These are phyloP conservation scores for Rhizophagus prolifer DNA, from an alignment of 192 early-diverging fungal species.

Conservation along the genomic window DNA sequence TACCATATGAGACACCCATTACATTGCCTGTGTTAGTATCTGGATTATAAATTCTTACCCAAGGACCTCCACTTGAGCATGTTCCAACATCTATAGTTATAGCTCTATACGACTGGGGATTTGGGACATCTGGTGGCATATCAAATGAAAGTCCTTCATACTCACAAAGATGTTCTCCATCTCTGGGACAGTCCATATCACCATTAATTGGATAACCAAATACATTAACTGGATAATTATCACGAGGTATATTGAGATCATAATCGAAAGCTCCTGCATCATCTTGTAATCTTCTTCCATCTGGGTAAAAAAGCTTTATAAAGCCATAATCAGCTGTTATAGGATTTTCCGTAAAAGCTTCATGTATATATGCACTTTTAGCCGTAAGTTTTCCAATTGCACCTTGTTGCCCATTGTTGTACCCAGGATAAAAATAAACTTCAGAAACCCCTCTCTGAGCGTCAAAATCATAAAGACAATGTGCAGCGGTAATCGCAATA, in stretches of 20 bases:
- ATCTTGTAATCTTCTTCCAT: neutral
- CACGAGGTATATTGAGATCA: neutral
- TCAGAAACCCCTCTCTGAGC: neutral
- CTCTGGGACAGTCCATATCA: neutral
- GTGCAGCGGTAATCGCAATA: slow-evolving; percentile 7
- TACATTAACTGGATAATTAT: neutral
- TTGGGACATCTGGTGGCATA: neutral
- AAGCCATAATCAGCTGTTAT: neutral
- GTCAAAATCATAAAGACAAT: neutral
- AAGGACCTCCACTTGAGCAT: slow-evolving; percentile 12
- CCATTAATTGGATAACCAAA: neutral
- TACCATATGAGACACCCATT: neutral
- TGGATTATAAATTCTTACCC: slow-evolving; percentile 4
- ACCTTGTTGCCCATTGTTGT: neutral
- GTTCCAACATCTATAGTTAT: slow-evolving; percentile 7
- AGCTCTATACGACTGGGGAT: neutral
- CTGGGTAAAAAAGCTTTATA: neutral
- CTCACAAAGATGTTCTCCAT: neutral
- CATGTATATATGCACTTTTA: neutral
- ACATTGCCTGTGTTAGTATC: neutral
- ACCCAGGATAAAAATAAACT: slow-evolving; percentile 1
- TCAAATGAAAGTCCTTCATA: neutral
- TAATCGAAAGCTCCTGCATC: neutral
- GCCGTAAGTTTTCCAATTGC: neutral
- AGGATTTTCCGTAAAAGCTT: neutral